These are phyloP conservation scores for Orychophragmus violaceus DNA, from an alignment of 345 rosid species.

Conservation along the genomic window DNA sequence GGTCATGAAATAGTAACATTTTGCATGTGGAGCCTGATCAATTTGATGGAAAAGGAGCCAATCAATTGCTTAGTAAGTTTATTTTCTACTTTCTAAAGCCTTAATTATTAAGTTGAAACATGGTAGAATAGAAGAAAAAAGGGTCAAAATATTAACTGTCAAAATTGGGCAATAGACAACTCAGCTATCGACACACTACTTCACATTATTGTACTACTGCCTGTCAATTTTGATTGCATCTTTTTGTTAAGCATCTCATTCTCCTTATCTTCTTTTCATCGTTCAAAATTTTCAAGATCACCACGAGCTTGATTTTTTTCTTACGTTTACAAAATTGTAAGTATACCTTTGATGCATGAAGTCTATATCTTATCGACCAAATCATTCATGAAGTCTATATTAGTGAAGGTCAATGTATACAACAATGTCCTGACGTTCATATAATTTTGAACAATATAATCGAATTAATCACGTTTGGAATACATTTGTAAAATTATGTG, in stretches of 20 bases:
- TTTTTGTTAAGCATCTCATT: constrained; percentile 18
- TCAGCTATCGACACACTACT: constrained; percentile 17
- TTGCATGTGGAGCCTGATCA: background rate
- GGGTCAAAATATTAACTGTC: background rate
- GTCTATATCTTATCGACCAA: background rate
- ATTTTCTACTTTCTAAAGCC: background rate
- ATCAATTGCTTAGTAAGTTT: background rate
- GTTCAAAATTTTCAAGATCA: background rate
- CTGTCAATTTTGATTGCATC: constrained; percentile 18
- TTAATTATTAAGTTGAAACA: constrained; percentile 6
- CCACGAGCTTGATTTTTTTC: background rate
- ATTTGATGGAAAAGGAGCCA: background rate
- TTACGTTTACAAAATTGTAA: background rate
- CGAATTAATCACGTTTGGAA: background rate
- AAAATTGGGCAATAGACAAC: background rate
- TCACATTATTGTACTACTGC: constrained; percentile 27
- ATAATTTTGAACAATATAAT: background rate
- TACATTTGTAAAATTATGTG: background rate
- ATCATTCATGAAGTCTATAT: background rate
- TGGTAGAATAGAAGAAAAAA: background rate
- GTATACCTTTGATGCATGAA: background rate
- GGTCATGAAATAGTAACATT: background rate
- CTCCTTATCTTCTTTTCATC: background rate
- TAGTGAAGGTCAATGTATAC: background rate
- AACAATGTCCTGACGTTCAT: background rate